Percentiles rank a stretch among this genome's conserved stretches.
Evolutionary conservation across 2,329 filamentous ascomycete genomes (phyloP).

Genomic region (Stagonosporopsis chrysanthemi): DNA sequence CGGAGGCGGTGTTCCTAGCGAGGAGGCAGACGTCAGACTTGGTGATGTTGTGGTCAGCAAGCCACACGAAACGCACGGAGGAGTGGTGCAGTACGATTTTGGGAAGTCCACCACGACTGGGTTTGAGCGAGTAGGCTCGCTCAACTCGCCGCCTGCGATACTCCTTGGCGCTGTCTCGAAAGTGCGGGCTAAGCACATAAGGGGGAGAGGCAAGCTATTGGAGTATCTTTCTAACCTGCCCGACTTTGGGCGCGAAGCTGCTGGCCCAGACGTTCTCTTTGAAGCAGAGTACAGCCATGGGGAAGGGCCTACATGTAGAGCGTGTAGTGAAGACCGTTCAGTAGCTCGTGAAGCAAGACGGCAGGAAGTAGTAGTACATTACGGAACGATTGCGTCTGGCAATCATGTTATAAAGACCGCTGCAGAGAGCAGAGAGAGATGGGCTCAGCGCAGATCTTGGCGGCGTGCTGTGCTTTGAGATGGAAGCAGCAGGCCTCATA

Average conservation of each 20-base stretch:
- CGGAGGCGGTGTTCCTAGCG: constrained; percentile 41
- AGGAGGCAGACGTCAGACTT: constrained; percentile 29
- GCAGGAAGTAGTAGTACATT: constrained; percentile 12
- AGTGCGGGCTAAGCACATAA: neutral
- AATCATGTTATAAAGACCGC: constrained; percentile 14
- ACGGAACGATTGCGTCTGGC: constrained; percentile 14
- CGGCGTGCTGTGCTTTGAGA: constrained; percentile 6
- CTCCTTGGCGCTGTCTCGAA: constrained; percentile 18
- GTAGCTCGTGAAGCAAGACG: neutral
- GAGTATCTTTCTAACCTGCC: constrained; percentile 3
- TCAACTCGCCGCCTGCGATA: constrained; percentile 18
- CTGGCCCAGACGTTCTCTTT: neutral
- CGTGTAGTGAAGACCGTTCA: constrained; percentile 6
- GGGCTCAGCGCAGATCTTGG: constrained; percentile 16
- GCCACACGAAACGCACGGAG: constrained; percentile 12
- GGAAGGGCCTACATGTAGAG: neutral
- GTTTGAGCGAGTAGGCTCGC: constrained; percentile 14
- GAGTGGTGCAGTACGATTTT: constrained; percentile 34
- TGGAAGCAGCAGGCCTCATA: neutral
- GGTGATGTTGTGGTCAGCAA: constrained; percentile 38
- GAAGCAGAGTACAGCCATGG: constrained; percentile 6
- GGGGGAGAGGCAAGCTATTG: neutral
- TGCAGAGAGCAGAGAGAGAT: constrained; percentile 5
- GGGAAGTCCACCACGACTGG: constrained; percentile 14
- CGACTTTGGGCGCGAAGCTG: neutral